Evolutionary conservation across 2,329 filamentous ascomycete genomes (phyloP).

Genomic region (Sporothrix humicola): DNA sequence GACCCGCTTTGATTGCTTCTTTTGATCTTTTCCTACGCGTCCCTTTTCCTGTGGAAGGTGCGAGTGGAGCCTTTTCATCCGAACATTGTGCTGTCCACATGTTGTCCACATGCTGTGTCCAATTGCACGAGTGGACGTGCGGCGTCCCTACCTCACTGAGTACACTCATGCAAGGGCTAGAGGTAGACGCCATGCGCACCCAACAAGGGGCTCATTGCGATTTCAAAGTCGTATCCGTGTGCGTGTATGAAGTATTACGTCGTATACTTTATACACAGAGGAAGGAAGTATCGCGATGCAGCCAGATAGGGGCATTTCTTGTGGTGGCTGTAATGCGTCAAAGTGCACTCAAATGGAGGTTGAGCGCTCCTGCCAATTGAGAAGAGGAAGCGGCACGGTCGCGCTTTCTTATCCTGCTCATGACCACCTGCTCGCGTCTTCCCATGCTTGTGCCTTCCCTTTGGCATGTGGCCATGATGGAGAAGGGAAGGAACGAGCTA

Average conservation of each 20-base stretch:
- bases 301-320: not conserved
- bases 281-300: not conserved
- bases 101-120: not conserved
- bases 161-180: too few species aligned
- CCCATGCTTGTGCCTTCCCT: not conserved
- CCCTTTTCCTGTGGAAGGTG: slow-evolving; percentile 4
- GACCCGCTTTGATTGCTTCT: slow-evolving; percentile 21
- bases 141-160: not conserved
- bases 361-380: not conserved
- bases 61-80: slow-evolving; percentile 16
- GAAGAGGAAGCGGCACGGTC: not conserved
- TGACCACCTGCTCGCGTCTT: not conserved
- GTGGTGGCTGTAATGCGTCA: not conserved
- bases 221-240: not conserved
- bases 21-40: slow-evolving; percentile 3
- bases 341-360: not conserved
- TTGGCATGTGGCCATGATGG: slow-evolving; percentile 6
- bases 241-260: too few species aligned
- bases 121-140: not conserved
- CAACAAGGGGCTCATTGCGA: not conserved
- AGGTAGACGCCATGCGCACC: too few species aligned
- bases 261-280: not conserved
- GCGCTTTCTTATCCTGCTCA: not conserved
- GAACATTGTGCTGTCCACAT: not conserved
- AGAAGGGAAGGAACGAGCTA: not conserved